Evolutionary conservation across 1,284 basidiomycete species (phyloP).

Genomic region (Inonotus obliquus): DNA sequence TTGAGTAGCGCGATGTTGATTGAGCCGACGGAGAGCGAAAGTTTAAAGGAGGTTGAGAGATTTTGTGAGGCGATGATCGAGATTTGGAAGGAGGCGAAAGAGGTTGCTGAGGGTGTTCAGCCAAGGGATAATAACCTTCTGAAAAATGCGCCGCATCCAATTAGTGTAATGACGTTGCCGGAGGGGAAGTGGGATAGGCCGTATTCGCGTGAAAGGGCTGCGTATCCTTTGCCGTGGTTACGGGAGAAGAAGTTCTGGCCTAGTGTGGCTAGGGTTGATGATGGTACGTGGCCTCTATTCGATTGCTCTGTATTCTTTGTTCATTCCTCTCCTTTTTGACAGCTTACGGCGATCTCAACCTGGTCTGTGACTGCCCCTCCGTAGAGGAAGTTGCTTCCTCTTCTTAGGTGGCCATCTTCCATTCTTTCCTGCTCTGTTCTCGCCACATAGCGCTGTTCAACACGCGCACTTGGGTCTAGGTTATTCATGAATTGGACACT

Average conservation of each 20-base stretch:
- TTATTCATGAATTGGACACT: not conserved
- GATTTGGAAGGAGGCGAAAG: conserved; percentile 89
- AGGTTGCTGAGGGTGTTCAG: conserved; percentile 81
- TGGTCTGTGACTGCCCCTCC: conserved; percentile 86
- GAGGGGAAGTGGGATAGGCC: conserved; percentile 87
- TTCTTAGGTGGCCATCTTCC: conserved; percentile 11
- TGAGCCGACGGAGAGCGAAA: conserved; percentile 93
- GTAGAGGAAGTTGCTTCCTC: conserved; percentile 59
- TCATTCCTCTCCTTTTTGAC: conserved; percentile 6
- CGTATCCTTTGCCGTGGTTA: conserved; percentile 77
- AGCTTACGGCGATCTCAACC: conserved; percentile 81
- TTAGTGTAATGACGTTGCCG: conserved; percentile 64
- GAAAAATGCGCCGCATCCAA: conserved; percentile 92
- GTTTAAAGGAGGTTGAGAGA: conserved; percentile 85
- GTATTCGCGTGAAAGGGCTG: conserved; percentile 82
- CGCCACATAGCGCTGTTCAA: conserved; percentile 23
- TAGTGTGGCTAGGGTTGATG: conserved; percentile 83
- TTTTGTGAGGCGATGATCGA: conserved; percentile 97
- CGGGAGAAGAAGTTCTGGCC: conserved; percentile 93
- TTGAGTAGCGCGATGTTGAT: conserved; percentile 93
- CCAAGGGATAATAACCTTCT: conserved; percentile 87
- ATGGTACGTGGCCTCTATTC: conserved; percentile 51
- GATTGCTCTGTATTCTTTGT: not conserved
- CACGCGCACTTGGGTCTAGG: not conserved
- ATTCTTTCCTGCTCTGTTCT: not conserved